phyloP scores from a whole-genome alignment of 2,329 filamentous ascomycete genomes.

The Berkeleyomyces rouxiae region DNA sequence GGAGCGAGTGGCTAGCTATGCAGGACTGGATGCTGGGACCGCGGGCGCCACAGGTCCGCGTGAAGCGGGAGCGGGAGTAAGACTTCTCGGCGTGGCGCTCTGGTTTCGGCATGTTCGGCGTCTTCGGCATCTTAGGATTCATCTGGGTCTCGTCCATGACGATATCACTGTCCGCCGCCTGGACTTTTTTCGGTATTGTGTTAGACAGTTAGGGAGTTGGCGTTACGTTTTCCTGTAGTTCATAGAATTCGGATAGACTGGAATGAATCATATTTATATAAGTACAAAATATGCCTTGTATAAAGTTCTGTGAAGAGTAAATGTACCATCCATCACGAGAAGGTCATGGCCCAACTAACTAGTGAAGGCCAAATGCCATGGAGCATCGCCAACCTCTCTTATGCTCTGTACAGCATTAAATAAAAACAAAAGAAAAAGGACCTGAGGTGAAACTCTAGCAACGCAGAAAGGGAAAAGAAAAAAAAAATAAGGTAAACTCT shows the following conservation, averaged over 20 bases:
- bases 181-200: not conserved
- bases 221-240: not conserved
- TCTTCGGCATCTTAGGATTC: not conserved
- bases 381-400: not conserved
- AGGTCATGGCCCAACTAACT: not conserved
- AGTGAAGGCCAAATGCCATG: not conserved
- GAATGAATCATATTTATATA: not conserved
- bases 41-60: conserved; percentile 35
- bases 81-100: not conserved
- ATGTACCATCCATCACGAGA: not conserved
- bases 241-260: not conserved
- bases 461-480: not conserved
- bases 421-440: not conserved
- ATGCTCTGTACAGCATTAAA: not conserved
- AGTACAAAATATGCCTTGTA: not conserved
- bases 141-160: not conserved
- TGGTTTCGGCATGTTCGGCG: not conserved
- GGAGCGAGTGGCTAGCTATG: conserved; percentile 94
- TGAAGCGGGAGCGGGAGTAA: conserved; percentile 7
- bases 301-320: not conserved
- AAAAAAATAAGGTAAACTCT: not conserved
- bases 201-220: not conserved
- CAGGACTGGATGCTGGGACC: conserved; percentile 98
- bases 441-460: not conserved
- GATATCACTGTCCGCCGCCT: not conserved